Percentiles rank a stretch among this genome's conserved stretches.
phyloP scores from a whole-genome alignment of 1,284 basidiomycete species.

The Fomitopsis schrenkii region DNA sequence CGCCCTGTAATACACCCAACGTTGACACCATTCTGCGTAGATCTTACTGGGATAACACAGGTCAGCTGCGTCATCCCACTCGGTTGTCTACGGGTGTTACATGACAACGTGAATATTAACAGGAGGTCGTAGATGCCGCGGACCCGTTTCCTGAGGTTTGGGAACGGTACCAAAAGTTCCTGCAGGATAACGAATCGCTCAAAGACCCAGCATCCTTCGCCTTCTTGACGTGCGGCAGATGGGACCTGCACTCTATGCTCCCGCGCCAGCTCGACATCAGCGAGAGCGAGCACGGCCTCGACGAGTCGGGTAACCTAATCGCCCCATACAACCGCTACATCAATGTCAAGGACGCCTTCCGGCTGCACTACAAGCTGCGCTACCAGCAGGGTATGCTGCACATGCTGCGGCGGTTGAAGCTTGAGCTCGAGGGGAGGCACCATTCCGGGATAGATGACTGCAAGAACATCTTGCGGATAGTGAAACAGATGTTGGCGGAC shows the following conservation, averaged over 20 bases:
- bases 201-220: conserved; percentile 18
- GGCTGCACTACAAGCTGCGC: conserved; percentile 15
- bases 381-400: conserved; percentile 22
- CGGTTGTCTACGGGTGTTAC: neutral
- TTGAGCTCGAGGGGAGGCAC: conserved; percentile 33
- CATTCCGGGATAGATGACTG: conserved; percentile 41
- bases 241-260: conserved; percentile 34
- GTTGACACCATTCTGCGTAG: conserved; percentile 30
- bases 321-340: conserved; percentile 27
- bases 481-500: conserved; percentile 21
- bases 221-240: conserved; percentile 32
- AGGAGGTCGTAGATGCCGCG: conserved; percentile 29
- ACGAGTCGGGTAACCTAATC: conserved; percentile 13
- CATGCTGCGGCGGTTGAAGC: conserved; percentile 22
- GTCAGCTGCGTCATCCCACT: conserved; percentile 11
- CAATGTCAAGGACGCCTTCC: conserved; percentile 28
- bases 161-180: conserved; percentile 27
- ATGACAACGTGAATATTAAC: neutral
- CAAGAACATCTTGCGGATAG: conserved; percentile 33
- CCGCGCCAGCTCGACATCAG: conserved; percentile 27
- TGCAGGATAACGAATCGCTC: conserved; percentile 15
- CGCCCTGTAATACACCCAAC: conserved; percentile 21
- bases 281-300: conserved; percentile 15
- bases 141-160: conserved; percentile 28
- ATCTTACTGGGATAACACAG: conserved; percentile 33